Percentiles rank a stretch among this genome's conserved stretches.
These are phyloP conservation scores for Termitomyces sp. DNA, from an alignment of 768 basidiomycete species.

Conservation along the genomic window DNA sequence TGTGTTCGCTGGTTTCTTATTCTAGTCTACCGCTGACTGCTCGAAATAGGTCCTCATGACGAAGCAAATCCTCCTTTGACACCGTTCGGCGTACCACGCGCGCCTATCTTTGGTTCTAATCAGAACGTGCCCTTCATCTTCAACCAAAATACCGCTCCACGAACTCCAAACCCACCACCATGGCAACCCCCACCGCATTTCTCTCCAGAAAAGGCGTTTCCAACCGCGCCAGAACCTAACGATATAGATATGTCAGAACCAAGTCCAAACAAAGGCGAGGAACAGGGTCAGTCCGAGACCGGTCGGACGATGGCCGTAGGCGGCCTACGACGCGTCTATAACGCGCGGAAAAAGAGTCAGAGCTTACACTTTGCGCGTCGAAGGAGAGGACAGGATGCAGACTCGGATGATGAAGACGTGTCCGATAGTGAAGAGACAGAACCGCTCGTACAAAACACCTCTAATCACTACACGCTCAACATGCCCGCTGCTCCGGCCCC, in stretches of 20 bases:
- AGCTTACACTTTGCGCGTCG: slow-evolving; percentile 13
- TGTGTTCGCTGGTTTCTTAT: slow-evolving; percentile 30
- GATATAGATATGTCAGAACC: slow-evolving; percentile 78
- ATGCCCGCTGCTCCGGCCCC: slow-evolving; percentile 58
- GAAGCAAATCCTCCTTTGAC: slow-evolving; percentile 42
- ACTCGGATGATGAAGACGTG: slow-evolving; percentile 37
- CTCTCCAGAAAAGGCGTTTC: slow-evolving; percentile 58
- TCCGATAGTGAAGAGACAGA: slow-evolving; percentile 43
- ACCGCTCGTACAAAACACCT: slow-evolving; percentile 45
- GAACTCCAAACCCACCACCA: slow-evolving; percentile 50
- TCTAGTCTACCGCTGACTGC: background rate
- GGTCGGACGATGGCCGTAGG: slow-evolving; percentile 59
- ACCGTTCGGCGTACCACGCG: slow-evolving; percentile 28
- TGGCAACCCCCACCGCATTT: slow-evolving; percentile 67
- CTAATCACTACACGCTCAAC: slow-evolving; percentile 83
- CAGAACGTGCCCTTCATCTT: slow-evolving; percentile 75
- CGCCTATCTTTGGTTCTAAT: slow-evolving; percentile 62
- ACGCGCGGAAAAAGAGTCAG: slow-evolving; percentile 50
- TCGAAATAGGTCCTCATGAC: slow-evolving; percentile 34
- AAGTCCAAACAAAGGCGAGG: slow-evolving; percentile 54
- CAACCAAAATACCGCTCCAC: slow-evolving; percentile 32
- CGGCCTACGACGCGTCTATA: slow-evolving; percentile 63
- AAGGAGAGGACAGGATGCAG: slow-evolving; percentile 23
- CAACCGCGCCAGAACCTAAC: slow-evolving; percentile 45
- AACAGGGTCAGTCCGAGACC: slow-evolving; percentile 28